phyloP scores from a whole-genome alignment of 2,329 filamentous ascomycete genomes.

The Alternaria sp. region DNA sequence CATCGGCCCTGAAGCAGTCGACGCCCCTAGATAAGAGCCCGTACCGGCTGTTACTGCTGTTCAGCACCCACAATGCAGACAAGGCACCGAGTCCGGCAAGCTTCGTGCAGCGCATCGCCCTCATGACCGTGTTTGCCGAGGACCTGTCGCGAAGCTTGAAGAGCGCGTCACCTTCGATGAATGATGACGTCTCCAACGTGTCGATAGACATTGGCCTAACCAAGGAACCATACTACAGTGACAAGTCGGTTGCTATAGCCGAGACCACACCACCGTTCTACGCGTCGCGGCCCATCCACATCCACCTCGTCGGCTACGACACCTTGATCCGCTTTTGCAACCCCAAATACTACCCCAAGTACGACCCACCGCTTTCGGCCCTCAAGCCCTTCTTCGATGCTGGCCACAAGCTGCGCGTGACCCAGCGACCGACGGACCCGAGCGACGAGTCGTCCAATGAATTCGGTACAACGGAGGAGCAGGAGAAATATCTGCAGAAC shows the following conservation, averaged over 20 bases:
- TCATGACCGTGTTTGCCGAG: conserved; percentile 73
- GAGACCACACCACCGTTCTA: conserved; percentile 45
- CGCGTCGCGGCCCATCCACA: conserved; percentile 55
- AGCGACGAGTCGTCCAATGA: conserved; percentile 55
- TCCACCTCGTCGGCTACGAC: conserved; percentile 78
- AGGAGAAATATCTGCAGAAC: conserved; percentile 60
- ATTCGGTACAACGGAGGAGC: conserved; percentile 64
- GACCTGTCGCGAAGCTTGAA: conserved; percentile 53
- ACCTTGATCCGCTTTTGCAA: conserved; percentile 75
- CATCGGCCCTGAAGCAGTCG: conserved; percentile 57
- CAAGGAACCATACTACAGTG: conserved; percentile 74
- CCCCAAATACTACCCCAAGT: conserved; percentile 70
- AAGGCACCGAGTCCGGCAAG: conserved; percentile 70
- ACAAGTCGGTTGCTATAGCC: conserved; percentile 69
- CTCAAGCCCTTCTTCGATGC: conserved; percentile 68
- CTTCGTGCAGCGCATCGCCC: conserved; percentile 70
- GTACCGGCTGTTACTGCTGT: conserved; percentile 62
- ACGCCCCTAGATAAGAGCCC: conserved; percentile 43
- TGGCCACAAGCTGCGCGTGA: conserved; percentile 67
- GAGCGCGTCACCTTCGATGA: background rate
- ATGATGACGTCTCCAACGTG: conserved; percentile 24
- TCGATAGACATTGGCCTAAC: conserved; percentile 72
- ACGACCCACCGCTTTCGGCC: conserved; percentile 57
- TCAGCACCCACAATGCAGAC: conserved; percentile 70
- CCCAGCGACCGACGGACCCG: conserved; percentile 59